Evolutionary conservation across 2,329 filamentous ascomycete genomes (phyloP).

Genomic region (Aspergillus sp.): DNA sequence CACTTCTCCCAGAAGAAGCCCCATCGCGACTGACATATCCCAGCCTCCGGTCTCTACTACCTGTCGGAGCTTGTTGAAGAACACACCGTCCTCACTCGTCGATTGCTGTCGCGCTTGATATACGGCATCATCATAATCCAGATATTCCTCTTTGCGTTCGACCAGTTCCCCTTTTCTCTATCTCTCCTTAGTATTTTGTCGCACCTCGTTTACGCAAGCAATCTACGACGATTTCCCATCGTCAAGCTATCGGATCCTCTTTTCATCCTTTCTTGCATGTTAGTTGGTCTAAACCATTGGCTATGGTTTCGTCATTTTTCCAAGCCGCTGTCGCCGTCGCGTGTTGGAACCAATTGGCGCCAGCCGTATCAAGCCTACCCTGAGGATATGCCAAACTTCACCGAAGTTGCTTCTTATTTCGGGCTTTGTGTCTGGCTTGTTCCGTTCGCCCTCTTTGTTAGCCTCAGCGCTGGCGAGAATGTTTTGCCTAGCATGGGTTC

Average conservation of each 20-base stretch:
- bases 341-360: conserved; percentile 27
- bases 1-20: conserved; percentile 1
- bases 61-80: conserved; percentile 97
- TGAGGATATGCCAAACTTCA: conserved; percentile 68
- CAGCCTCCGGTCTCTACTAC: conserved; percentile 96
- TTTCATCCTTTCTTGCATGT: conserved; percentile 75
- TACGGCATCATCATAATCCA: conserved; percentile 75
- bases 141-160: conserved; percentile 68
- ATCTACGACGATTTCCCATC: conserved; percentile 69
- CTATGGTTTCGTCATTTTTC: conserved; percentile 96
- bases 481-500: conserved; percentile 88
- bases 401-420: conserved; percentile 93
- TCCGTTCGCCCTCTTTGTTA: conserved; percentile 92
- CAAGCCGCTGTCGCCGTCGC: conserved; percentile 46
- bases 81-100: conserved; percentile 88
- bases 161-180: conserved; percentile 76
- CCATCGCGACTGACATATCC: conserved; percentile 4
- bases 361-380: conserved; percentile 39
- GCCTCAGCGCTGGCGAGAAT: conserved; percentile 88
- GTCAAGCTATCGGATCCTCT: conserved; percentile 85
- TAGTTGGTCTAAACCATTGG: conserved; percentile 88
- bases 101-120: conserved; percentile 77
- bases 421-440: conserved; percentile 95
- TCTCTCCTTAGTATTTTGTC: conserved; percentile 72
- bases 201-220: conserved; percentile 82